phyloP scores from a whole-genome alignment of 768 basidiomycete species.

The Leccinum boreale region DNA sequence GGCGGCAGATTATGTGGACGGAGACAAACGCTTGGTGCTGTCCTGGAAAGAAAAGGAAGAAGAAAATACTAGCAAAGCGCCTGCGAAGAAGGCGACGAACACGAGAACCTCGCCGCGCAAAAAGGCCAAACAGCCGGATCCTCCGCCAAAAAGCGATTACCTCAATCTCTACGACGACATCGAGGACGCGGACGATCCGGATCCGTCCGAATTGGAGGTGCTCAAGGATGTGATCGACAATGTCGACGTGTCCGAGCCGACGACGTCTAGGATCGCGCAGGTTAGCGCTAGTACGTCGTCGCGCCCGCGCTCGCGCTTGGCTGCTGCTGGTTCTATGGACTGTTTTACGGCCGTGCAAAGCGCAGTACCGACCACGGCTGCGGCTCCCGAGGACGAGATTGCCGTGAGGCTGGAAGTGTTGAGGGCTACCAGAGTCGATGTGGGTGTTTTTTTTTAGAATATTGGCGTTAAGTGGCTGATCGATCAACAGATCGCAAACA shows the following conservation, averaged over 20 bases:
- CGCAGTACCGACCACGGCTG: background rate
- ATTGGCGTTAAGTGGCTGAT: background rate
- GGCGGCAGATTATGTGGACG: conserved; percentile 21
- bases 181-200: conserved; percentile 23
- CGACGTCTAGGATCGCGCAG: conserved; percentile 5
- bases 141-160: background rate
- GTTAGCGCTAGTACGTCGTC: conserved; percentile 9
- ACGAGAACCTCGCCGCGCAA: conserved; percentile 7
- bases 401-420: conserved; percentile 12
- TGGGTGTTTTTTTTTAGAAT: conserved; percentile 6
- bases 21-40: conserved; percentile 16
- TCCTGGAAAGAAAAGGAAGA: conserved; percentile 28
- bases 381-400: conserved; percentile 11
- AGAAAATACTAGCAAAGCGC: background rate
- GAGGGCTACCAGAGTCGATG: conserved; percentile 18
- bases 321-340: background rate
- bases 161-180: conserved; percentile 28
- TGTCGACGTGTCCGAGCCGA: background rate
- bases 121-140: conserved; percentile 23
- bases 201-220: conserved; percentile 16
- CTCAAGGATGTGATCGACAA: conserved; percentile 10
- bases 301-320: background rate
- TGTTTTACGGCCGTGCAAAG: background rate
- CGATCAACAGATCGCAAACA: conserved; percentile 14
- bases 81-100: conserved; percentile 7